Conservation (phyloP, 768 basidiomycete genomes). For the Mycena amicta region DNA sequence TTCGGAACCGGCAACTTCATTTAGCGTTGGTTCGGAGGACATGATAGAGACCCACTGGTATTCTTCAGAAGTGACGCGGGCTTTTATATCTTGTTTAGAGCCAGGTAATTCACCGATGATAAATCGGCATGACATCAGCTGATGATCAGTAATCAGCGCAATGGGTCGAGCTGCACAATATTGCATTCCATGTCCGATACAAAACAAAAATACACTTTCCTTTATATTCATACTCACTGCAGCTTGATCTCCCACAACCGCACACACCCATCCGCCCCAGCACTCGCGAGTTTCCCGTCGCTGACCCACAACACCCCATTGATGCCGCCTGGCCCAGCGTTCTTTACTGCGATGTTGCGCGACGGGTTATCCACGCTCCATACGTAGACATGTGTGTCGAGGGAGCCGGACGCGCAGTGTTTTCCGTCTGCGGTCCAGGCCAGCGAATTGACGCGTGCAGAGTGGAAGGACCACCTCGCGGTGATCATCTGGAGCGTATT, state of each 20-base stretch:
- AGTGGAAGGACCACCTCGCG: conserved; percentile 85
- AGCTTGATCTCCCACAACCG: conserved; percentile 65
- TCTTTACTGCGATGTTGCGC: conserved; percentile 81
- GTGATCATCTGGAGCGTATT: too few species aligned
- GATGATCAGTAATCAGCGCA: neutral
- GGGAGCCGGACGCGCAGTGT: conserved; percentile 83
- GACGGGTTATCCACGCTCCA: conserved; percentile 76
- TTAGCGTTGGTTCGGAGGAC: neutral
- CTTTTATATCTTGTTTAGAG: neutral
- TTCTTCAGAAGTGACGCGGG: too few species aligned
- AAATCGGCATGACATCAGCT: neutral
- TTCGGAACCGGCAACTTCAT: neutral
- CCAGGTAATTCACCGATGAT: neutral
- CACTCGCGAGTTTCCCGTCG: conserved; percentile 58
- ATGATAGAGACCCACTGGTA: too few species aligned
- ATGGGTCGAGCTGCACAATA: neutral
- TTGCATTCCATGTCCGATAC: neutral
- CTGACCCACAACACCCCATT: conserved; percentile 76
- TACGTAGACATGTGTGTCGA: conserved; percentile 92
- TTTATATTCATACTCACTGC: neutral
- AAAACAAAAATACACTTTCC: conserved; percentile 1
- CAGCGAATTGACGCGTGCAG: conserved; percentile 78
- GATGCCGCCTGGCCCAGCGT: conserved; percentile 85
- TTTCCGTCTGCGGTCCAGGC: conserved; percentile 73
- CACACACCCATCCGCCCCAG: conserved; percentile 83